Evolutionary conservation across 2,329 filamentous ascomycete species (phyloP).

Genomic region (Onygenales sp.): DNA sequence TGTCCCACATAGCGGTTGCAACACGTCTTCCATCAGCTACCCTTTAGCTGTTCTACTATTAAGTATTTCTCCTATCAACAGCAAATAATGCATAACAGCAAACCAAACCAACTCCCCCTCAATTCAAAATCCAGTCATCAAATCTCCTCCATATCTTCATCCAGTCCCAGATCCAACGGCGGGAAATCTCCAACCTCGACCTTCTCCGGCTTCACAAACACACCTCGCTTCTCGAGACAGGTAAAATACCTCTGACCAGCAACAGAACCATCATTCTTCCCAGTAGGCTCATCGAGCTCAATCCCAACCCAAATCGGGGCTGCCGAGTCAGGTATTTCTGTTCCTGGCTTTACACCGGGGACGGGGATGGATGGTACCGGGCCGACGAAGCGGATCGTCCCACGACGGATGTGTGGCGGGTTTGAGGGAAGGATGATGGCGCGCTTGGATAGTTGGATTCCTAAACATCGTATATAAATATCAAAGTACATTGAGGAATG

Average conservation of each 20-base stretch:
- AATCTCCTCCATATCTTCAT: conserved; percentile 48
- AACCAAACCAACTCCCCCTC: too few relatives aligned
- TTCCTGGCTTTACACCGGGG: conserved; percentile 18
- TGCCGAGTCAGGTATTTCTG: conserved; percentile 5
- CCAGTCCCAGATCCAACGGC: conserved; percentile 41
- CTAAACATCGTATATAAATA: conserved; percentile 15
- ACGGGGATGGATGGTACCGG: conserved; percentile 30
- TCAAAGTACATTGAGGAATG: not conserved
- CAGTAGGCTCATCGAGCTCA: conserved; percentile 53
- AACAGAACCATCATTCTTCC: conserved; percentile 53
- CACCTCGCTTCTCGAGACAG: conserved; percentile 45
- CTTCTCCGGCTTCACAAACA: conserved; percentile 54
- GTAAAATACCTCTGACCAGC: conserved; percentile 46
- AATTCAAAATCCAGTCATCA: conserved; percentile 14
- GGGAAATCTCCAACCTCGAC: conserved; percentile 53
- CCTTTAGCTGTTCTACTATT: too few relatives aligned
- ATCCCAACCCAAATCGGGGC: conserved; percentile 48
- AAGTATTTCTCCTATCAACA: too few relatives aligned
- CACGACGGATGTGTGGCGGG: conserved; percentile 34
- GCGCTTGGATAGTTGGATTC: conserved; percentile 34
- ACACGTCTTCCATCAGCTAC: too few relatives aligned
- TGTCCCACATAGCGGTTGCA: too few relatives aligned
- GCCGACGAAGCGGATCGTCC: conserved; percentile 33
- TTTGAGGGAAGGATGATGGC: conserved; percentile 35
- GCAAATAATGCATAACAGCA: too few relatives aligned